A percentile compares a stretch with the other conserved stretches of the same genome.
Evolutionary conservation across 169 alveolate species (phyloP).

Genomic region (Theileria parva): DNA sequence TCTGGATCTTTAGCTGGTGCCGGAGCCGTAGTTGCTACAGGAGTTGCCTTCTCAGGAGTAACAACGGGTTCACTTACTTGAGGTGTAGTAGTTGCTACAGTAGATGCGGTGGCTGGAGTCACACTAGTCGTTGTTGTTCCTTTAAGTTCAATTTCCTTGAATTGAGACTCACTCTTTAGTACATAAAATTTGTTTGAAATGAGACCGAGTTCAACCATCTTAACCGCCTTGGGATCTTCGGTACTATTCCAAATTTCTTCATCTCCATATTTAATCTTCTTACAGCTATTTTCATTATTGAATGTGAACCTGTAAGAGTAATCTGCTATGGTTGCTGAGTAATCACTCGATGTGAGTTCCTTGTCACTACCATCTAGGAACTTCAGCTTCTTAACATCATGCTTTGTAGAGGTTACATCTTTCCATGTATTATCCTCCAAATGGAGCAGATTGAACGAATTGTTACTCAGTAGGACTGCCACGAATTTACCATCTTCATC

Average conservation of each 20-base stretch:
- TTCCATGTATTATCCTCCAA: neutral
- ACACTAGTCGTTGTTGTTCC: too few relatives aligned
- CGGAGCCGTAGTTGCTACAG: too few relatives aligned
- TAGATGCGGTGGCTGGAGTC: neutral
- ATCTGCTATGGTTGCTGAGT: neutral
- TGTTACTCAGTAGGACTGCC: neutral
- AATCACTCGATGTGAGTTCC: neutral
- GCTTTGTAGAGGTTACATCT: neutral
- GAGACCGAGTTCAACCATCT: neutral
- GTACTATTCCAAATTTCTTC: neutral
- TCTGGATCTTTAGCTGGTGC: too few relatives aligned
- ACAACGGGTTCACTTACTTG: too few relatives aligned
- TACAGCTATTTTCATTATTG: neutral
- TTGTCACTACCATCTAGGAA: neutral
- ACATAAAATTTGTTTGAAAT: neutral
- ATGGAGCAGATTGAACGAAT: neutral
- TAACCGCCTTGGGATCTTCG: neutral
- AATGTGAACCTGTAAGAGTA: neutral
- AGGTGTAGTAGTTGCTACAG: too few relatives aligned
- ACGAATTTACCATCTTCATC: neutral
- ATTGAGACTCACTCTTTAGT: neutral
- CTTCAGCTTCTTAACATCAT: neutral
- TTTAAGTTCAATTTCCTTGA: neutral
- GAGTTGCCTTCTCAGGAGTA: too few relatives aligned
- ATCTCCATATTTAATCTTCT: neutral